phyloP scores from a whole-genome alignment of 106 monocot species.

The Acorus gramineus region DNA sequence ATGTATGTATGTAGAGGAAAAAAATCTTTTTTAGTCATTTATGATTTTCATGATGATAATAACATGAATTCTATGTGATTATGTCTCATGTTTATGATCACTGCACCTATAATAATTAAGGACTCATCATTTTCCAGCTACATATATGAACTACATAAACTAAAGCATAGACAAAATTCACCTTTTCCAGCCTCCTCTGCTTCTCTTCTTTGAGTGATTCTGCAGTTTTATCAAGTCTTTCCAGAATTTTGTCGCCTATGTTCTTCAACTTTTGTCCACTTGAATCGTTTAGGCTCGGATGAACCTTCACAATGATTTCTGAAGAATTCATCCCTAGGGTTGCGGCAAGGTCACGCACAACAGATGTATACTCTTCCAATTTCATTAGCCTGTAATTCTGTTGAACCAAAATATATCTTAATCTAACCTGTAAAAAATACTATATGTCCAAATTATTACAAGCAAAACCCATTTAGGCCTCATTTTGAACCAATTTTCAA shows the following conservation, averaged over 20 bases:
- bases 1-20: no score
- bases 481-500: no score
- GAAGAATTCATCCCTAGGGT: conserved; percentile 56
- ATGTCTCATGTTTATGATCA: no score
- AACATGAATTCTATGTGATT: no score
- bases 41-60: no score
- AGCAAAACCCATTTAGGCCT: no score
- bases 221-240: conserved; percentile 29
- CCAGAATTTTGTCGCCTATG: conserved; percentile 50
- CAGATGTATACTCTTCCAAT: conserved; percentile 30
- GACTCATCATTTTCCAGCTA: no score
- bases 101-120: no score
- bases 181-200: conserved; percentile 50
- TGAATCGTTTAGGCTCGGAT: conserved; percentile 28
- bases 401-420: neutral
- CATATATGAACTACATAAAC: no score
- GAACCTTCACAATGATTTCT: conserved; percentile 35
- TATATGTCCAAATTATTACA: no score
- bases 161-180: conserved; percentile 3
- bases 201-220: conserved; percentile 51
- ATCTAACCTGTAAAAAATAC: no score
- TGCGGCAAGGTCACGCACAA: conserved; percentile 30
- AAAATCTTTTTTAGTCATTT: no score
- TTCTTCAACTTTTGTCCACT: conserved; percentile 25
- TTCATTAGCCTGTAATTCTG: conserved; percentile 42